Base-by-base conservation (phyloP, 139 green algal genomes). In the Chlamydomonas sp. region DNA sequence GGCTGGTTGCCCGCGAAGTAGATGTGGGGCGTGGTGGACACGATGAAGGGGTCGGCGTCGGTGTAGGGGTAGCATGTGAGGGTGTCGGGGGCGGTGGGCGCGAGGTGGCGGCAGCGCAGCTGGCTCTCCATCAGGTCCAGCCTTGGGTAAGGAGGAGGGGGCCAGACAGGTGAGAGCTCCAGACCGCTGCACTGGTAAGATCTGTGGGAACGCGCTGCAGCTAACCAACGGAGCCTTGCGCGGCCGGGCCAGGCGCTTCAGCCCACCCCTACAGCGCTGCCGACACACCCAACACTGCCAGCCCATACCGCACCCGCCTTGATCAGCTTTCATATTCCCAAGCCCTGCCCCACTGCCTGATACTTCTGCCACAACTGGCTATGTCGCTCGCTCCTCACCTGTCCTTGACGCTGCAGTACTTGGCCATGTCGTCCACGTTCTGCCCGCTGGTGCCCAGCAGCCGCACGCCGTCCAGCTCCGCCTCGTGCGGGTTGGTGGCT, bases 21-120 rank as follows among this genome's bases (percentile, higher is more conserved):
- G 12, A 99, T 95, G 86, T 99, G 96, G 0, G 98, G 98, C 2
- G 91, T 92, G n/a, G 84, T 16, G 1, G 91, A 61, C n/a, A 99
- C 57, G 20, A 99, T 93, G 92, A 99, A 99, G 63, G 98, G 98
- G 93, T 99, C 98, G 7, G 83, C 31, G 80, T 97, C 94, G 49
- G 92, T 74, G 89, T 97, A 99, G 66, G 98, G 98, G 91, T 98
- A 99, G 92, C 93, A 95, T 17, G 96, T 93, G 57, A 99, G 95
- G 9, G 98, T 99, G 93, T 99, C 98, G n/a, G 98, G 98, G 3
- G 96, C 96, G 60, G 96, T 99, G 73, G 97, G 98, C 0, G 93
- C 95, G 58, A 99, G 62, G 93, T 99, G 98, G 31, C 96, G 92
- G 95, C 96, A 99, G 14, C 85, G 63, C 77, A 99, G 93, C 60